Percentiles rank a stretch among this genome's conserved stretches.
phyloP scores from a whole-genome alignment of 768 basidiomycete species.

The Suillus decipiens region DNA sequence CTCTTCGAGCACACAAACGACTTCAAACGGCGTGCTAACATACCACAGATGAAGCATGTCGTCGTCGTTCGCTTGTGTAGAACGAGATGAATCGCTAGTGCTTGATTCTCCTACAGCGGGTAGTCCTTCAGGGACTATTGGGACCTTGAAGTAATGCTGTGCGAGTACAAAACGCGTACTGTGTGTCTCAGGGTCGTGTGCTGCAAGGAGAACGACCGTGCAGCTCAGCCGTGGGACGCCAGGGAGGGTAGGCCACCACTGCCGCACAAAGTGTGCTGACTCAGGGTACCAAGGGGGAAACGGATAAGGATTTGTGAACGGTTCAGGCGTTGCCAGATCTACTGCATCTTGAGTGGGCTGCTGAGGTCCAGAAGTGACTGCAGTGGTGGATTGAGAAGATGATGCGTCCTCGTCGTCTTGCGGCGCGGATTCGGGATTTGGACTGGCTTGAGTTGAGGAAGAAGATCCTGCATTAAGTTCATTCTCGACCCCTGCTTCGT shows the following conservation, averaged over 20 bases:
- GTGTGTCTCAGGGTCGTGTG: constrained; percentile 61
- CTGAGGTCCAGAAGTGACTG: constrained; percentile 10
- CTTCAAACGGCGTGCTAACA: constrained; percentile 69
- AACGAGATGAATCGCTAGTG: not conserved
- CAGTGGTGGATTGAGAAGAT: constrained; percentile 6
- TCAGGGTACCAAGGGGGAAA: constrained; percentile 72
- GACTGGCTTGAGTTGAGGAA: constrained; percentile 1
- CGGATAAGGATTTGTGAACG: constrained; percentile 59
- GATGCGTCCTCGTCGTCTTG: not conserved
- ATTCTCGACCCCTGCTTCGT: constrained; percentile 17
- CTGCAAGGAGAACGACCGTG: constrained; percentile 67
- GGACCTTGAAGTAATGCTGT: constrained; percentile 77
- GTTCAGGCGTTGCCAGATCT: constrained; percentile 5
- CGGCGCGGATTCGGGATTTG: not conserved
- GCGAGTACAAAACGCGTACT: constrained; percentile 64
- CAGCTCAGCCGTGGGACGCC: constrained; percentile 68
- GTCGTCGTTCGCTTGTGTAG: constrained; percentile 39
- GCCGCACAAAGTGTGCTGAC: constrained; percentile 74
- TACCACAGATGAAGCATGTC: constrained; percentile 72
- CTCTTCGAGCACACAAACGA: constrained; percentile 61
- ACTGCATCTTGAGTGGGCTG: constrained; percentile 12
- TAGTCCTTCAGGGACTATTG: constrained; percentile 39
- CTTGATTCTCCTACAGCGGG: constrained; percentile 17
- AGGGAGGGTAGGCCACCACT: constrained; percentile 77
- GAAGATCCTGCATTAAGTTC: constrained; percentile 13